These are phyloP conservation scores for Ogataea glucozyma DNA, from an alignment of 805 yeast species.

Conservation along the genomic window DNA sequence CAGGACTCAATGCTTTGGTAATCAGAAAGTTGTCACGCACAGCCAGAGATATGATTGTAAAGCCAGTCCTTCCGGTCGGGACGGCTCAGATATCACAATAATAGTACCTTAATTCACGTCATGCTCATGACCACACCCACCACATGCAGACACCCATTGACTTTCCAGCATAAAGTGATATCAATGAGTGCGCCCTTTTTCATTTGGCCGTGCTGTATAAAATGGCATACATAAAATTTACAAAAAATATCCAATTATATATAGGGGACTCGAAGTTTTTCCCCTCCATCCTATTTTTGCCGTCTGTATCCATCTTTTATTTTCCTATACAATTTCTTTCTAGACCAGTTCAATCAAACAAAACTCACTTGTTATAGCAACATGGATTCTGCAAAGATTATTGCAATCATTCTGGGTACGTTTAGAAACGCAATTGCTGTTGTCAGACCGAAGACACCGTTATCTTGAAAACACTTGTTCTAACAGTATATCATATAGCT, in stretches of 20 bases:
- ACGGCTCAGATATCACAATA: conserved; percentile 5
- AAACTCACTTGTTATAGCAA: not conserved
- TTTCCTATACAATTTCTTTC: too few species aligned
- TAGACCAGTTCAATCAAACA: not conserved
- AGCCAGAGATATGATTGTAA: not conserved
- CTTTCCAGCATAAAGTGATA: too few species aligned
- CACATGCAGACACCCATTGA: too few species aligned
- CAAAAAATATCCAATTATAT: not conserved
- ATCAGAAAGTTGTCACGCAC: too few species aligned
- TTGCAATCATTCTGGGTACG: conserved; percentile 29
- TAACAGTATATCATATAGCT: too few species aligned
- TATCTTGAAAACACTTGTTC: too few species aligned
- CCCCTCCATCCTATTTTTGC: conserved; percentile 3
- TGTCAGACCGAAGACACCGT: too few species aligned
- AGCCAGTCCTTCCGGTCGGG: conserved; percentile 5
- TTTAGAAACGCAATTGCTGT: not conserved
- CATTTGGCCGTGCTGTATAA: not conserved
- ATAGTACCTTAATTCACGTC: too few species aligned
- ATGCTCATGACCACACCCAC: too few species aligned
- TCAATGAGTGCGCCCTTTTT: not conserved
- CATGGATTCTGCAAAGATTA: conserved; percentile 26
- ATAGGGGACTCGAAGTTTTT: conserved; percentile 2
- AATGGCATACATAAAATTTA: not conserved
- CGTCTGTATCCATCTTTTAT: not conserved
- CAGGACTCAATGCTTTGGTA: too few species aligned